Evolutionary conservation across 139 green algal genomes (phyloP).

Genomic region (Limnomonas spitsbergensis): DNA sequence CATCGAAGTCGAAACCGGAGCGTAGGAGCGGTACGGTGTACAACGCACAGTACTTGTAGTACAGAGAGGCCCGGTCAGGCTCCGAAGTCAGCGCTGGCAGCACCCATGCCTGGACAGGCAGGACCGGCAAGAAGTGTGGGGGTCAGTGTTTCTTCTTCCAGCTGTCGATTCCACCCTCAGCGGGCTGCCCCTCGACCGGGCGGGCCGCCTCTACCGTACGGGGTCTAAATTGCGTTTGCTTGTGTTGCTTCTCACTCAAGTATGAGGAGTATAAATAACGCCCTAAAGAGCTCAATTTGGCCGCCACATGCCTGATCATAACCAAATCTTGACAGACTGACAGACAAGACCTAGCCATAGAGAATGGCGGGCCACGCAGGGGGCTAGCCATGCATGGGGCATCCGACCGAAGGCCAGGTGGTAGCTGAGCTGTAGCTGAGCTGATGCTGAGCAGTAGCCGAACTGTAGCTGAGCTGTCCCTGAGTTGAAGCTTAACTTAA

Average conservation of each 20-base stretch:
- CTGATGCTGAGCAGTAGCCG: too few species aligned
- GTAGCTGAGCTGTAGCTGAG: too few species aligned
- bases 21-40: conserved; percentile 62
- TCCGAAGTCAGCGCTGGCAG: conserved; percentile 47
- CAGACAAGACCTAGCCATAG: too few species aligned
- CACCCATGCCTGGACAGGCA: conserved; percentile 60
- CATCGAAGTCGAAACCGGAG: conserved; percentile 61
- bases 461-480: too few species aligned
- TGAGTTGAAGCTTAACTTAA: background rate
- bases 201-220: background rate
- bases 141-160: background rate
- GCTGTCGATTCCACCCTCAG: background rate
- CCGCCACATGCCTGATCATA: too few species aligned
- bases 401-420: too few species aligned
- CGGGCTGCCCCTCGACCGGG: background rate
- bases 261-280: background rate
- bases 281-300: too few species aligned
- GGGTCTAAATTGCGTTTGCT: background rate
- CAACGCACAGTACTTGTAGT: conserved; percentile 56
- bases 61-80: conserved; percentile 23
- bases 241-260: background rate
- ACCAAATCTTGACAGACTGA: too few species aligned
- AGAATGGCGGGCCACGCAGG: too few species aligned
- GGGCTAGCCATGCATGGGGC: too few species aligned
- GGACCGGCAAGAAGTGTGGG: background rate